A percentile compares a stretch with the other conserved stretches of the same genome.
Conservation (phyloP, 345 rosid species). For the Conringia planisiliqua region DNA sequence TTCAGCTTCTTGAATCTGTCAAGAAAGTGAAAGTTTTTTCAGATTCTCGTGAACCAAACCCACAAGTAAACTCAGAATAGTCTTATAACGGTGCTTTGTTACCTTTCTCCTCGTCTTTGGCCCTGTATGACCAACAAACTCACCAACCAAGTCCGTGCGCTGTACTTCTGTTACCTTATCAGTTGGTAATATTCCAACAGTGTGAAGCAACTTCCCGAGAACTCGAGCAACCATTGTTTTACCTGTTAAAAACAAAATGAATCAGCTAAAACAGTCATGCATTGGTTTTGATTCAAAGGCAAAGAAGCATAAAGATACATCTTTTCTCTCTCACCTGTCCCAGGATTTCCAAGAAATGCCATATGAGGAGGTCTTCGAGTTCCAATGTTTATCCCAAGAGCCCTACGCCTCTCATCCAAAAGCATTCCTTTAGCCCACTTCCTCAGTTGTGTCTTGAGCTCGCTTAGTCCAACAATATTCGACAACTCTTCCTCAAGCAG, state of each 20-base stretch:
- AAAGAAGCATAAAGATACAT: not conserved
- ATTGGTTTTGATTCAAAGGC: not conserved
- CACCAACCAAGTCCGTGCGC: conserved; percentile 98
- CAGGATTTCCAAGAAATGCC: conserved; percentile 98
- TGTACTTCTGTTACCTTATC: conserved; percentile 88
- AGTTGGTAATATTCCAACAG: conserved; percentile 90
- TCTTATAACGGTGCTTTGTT: not conserved
- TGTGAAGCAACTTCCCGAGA: conserved; percentile 84
- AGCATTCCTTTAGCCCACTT: conserved; percentile 99
- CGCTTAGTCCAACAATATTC: conserved; percentile 75
- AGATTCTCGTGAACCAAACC: conserved; percentile 2
- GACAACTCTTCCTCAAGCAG: conserved; percentile 76
- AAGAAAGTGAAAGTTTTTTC: conserved; percentile 2
- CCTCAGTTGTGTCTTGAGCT: conserved; percentile 79
- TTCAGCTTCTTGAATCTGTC: conserved; percentile 92
- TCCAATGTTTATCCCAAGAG: conserved; percentile 87
- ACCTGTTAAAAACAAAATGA: conserved; percentile 45
- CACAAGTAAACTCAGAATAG: not conserved
- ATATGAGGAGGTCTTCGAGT: conserved; percentile 89
- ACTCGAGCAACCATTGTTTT: conserved; percentile 98
- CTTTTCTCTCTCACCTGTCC: conserved; percentile 58
- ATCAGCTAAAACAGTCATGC: conserved; percentile 3
- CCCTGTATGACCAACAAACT: conserved; percentile 97
- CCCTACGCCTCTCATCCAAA: conserved; percentile 92
- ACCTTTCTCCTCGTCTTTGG: conserved; percentile 98